Evolutionary conservation across 257 asterid genomes (phyloP).

Genomic region (Gardenia jasminoides): DNA sequence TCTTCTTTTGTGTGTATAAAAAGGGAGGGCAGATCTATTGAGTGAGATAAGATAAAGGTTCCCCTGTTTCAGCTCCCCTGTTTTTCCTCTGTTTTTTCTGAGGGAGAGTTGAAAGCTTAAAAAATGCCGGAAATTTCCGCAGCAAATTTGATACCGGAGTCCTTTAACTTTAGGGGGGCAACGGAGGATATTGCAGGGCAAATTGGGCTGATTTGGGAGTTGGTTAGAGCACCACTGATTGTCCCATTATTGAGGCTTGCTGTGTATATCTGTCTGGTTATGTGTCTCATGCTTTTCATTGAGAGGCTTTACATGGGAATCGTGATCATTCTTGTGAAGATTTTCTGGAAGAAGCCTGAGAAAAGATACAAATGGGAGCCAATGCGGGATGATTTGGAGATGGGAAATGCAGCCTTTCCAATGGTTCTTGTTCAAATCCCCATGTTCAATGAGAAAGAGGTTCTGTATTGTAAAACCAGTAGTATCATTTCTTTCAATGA

Average conservation of each 20-base stretch:
- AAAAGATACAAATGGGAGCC: conserved; percentile 79
- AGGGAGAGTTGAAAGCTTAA: background rate
- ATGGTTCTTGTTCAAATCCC: conserved; percentile 91
- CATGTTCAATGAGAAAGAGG: conserved; percentile 91
- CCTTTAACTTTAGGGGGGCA: conserved; percentile 50
- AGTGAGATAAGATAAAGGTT: background rate
- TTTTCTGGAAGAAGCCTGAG: conserved; percentile 83
- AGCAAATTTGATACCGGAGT: conserved; percentile 45
- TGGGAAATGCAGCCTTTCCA: conserved; percentile 54
- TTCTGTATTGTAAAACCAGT: conserved; percentile 5
- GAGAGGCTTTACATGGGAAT: conserved; percentile 95
- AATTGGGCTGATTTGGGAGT: conserved; percentile 77
- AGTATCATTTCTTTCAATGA: background rate
- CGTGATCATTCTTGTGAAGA: conserved; percentile 70
- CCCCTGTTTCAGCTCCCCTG: conserved; percentile 7
- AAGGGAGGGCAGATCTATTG: conserved; percentile 15
- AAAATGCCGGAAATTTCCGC: conserved; percentile 64
- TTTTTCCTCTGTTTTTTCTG: conserved; percentile 24
- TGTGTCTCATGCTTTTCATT: conserved; percentile 85
- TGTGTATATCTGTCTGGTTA: conserved; percentile 68
- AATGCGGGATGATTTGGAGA: conserved; percentile 70
- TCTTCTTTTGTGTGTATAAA: background rate
- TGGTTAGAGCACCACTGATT: conserved; percentile 71
- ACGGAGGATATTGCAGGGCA: conserved; percentile 53
- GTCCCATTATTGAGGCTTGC: conserved; percentile 62